Evolutionary conservation across 306 rosid species (phyloP).

Genomic region (Vigna nakashimae): DNA sequence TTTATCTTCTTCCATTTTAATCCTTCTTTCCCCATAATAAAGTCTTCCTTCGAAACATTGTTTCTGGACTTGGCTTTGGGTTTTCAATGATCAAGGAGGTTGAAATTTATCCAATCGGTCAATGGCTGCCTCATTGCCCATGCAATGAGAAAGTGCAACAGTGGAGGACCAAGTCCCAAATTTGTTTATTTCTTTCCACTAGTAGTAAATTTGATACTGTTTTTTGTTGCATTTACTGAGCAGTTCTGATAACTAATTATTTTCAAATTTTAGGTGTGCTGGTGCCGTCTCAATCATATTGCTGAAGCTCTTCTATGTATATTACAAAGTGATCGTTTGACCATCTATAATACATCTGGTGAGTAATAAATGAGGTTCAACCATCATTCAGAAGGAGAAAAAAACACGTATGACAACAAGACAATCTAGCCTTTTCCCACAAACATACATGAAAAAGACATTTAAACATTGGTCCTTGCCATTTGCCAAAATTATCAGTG

Average conservation of each 20-base stretch:
- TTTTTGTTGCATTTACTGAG: constrained; percentile 34
- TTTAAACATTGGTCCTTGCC: neutral
- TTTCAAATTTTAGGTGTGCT: constrained; percentile 70
- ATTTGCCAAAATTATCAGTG: neutral
- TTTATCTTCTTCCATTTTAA: constrained; percentile 11
- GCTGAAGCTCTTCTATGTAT: constrained; percentile 87
- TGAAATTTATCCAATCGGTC: constrained; percentile 21
- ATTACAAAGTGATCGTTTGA: constrained; percentile 76
- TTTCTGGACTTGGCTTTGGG: constrained; percentile 34
- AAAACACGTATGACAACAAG: neutral
- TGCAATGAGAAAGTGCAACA: constrained; percentile 29
- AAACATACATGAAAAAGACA: neutral
- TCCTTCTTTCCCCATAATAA: constrained; percentile 8
- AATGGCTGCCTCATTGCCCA: constrained; percentile 25
- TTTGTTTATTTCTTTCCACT: neutral
- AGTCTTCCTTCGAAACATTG: constrained; percentile 22
- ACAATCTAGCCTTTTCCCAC: neutral
- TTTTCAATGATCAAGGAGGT: constrained; percentile 35
- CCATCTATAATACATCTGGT: constrained; percentile 88
- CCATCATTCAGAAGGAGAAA: constrained; percentile 31
- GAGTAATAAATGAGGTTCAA: constrained; percentile 43
- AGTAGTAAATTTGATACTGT: constrained; percentile 23
- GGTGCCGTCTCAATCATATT: constrained; percentile 82
- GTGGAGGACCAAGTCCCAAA: constrained; percentile 29
- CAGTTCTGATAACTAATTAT: constrained; percentile 30